These are phyloP conservation scores for Phylloporus arenicola DNA, from an alignment of 768 basidiomycete species.

Conservation along the genomic window DNA sequence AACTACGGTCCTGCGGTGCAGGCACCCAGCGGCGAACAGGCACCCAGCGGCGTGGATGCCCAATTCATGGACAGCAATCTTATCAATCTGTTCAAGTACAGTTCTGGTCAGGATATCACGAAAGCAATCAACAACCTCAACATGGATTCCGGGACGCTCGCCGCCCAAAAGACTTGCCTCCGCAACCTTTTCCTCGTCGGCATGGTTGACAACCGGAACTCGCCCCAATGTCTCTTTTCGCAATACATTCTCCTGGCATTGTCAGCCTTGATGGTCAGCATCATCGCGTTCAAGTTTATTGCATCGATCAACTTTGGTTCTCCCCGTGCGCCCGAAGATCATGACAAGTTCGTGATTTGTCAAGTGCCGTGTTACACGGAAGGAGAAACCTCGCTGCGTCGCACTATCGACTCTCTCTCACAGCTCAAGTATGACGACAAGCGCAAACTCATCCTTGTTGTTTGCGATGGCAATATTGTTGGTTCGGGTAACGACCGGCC, in stretches of 20 bases:
- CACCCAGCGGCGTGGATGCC: constrained; percentile 37
- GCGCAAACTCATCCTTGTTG: constrained; percentile 85
- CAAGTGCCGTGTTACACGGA: constrained; percentile 99
- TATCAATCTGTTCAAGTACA: constrained; percentile 69
- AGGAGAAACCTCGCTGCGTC: constrained; percentile 78
- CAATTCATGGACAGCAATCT: constrained; percentile 72
- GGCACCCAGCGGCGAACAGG: constrained; percentile 45
- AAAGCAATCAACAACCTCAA: constrained; percentile 60
- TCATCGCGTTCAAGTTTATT: constrained; percentile 95
- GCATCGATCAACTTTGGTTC: constrained; percentile 82
- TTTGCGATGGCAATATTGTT: constrained; percentile 98
- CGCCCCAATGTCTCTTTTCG: constrained; percentile 87
- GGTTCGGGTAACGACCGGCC: constrained; percentile 95
- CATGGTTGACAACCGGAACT: constrained; percentile 87
- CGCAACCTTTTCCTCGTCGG: constrained; percentile 92
- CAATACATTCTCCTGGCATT: constrained; percentile 87
- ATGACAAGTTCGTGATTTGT: constrained; percentile 96
- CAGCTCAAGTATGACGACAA: constrained; percentile 97
- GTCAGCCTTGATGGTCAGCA: constrained; percentile 86
- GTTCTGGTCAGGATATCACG: constrained; percentile 76
- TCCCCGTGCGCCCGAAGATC: constrained; percentile 81
- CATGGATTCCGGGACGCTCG: constrained; percentile 55
- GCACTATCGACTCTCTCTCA: constrained; percentile 91
- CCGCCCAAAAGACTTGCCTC: constrained; percentile 78
- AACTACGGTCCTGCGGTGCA: constrained; percentile 55